Conservation (phyloP, 2,329 filamentous ascomycete species). For the Microascus cirrosus region DNA sequence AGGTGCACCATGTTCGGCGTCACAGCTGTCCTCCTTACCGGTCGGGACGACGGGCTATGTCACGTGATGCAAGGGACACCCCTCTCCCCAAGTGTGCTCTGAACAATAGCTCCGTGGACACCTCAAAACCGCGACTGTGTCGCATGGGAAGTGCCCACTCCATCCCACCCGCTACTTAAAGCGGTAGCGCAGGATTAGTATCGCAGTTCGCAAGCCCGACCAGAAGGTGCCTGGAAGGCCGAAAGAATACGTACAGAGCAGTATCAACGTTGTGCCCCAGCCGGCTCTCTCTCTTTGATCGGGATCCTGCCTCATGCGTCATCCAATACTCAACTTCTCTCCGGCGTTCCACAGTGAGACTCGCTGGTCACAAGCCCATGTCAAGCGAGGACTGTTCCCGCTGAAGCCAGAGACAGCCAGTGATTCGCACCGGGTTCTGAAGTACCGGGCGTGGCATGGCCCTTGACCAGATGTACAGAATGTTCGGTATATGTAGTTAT, state of each 20-base stretch:
- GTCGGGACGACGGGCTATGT: neutral
- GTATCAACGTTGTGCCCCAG: neutral
- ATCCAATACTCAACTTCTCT: neutral
- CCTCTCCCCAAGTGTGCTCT: neutral
- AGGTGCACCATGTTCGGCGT: neutral
- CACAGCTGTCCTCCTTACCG: neutral
- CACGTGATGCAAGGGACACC: neutral
- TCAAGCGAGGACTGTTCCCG: neutral
- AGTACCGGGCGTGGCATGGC: neutral
- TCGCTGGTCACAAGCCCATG: neutral
- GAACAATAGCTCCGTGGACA: neutral
- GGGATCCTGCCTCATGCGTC: neutral
- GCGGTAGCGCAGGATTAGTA: neutral
- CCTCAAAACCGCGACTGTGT: neutral
- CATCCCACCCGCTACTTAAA: neutral
- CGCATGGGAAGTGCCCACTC: neutral
- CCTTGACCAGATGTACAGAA: neutral
- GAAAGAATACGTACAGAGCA: too few species aligned
- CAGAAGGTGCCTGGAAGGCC: too few species aligned
- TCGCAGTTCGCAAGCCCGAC: neutral
- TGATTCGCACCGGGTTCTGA: neutral
- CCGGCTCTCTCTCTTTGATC: neutral
- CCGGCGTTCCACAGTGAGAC: neutral
- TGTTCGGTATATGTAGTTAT: neutral
- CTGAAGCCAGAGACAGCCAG: neutral